phyloP scores from a whole-genome alignment of 225 moss, liverwort and hornwort genomes.

The Pseudisothecium myosuroides region DNA sequence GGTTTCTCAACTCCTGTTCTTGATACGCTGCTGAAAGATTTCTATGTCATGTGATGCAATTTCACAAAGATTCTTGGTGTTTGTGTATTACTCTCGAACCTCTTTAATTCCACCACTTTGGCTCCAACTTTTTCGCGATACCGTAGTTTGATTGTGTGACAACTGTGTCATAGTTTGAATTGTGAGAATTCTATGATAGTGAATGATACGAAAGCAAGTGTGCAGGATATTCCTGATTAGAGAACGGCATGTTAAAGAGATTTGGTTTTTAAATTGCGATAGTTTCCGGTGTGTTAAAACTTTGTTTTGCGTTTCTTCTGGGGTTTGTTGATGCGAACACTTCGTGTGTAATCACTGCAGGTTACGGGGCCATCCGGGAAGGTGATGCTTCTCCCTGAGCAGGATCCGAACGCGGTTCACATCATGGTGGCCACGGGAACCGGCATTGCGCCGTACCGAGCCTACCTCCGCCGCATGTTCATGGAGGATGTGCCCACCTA shows the following conservation, averaged over 20 bases:
- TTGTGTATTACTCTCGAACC: neutral
- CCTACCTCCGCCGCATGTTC: conserved; percentile 81
- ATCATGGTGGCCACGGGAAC: conserved; percentile 99
- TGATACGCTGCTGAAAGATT: too few relatives aligned
- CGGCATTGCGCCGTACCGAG: conserved; percentile 95
- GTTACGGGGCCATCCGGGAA: conserved; percentile 93
- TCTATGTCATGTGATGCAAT: neutral
- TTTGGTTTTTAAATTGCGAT: too few relatives aligned
- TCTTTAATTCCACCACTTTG: neutral
- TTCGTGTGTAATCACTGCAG: neutral
- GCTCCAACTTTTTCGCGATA: too few relatives aligned
- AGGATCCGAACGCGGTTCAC: conserved; percentile 65
- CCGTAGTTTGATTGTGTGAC: too few relatives aligned
- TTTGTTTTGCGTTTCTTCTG: neutral
- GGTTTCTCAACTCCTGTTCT: neutral
- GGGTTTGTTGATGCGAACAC: neutral
- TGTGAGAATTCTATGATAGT: neutral
- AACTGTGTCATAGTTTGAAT: neutral
- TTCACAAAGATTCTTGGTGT: neutral
- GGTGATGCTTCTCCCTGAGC: conserved; percentile 78
- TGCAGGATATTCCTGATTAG: neutral
- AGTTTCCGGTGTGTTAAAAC: neutral
- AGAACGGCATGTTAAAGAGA: neutral
- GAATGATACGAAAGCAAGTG: neutral
- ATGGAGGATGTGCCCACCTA: conserved; percentile 77